Conservation (phyloP, 179 eudicot genomes). For the Heliamphora ciliata region DNA sequence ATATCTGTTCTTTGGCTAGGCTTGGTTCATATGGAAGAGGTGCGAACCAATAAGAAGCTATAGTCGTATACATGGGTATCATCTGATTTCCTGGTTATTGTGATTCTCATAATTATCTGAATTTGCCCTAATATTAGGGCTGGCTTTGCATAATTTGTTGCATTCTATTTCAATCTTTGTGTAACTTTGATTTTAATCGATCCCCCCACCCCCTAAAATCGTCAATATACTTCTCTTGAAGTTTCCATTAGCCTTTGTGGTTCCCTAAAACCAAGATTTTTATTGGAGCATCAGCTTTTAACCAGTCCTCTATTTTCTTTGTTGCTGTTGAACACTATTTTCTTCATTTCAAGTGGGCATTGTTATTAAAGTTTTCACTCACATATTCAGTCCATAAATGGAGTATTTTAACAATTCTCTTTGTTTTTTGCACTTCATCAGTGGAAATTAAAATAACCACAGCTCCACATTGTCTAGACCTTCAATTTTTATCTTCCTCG, state of each 20-base stretch:
- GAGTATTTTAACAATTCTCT: background rate
- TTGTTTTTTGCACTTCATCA: background rate
- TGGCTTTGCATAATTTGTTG: background rate
- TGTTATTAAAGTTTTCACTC: background rate
- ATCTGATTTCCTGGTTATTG: background rate
- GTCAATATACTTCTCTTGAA: background rate
- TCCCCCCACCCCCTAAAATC: no score
- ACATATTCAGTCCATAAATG: background rate
- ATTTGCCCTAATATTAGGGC: background rate
- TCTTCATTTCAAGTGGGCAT: background rate
- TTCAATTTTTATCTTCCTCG: background rate
- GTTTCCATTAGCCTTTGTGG: background rate
- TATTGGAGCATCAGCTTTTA: background rate
- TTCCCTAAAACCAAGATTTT: background rate
- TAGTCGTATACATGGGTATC: background rate
- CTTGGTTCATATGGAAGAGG: background rate
- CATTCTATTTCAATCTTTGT: background rate
- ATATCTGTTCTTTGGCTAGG: background rate
- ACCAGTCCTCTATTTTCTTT: background rate
- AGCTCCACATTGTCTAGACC: background rate
- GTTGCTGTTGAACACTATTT: background rate
- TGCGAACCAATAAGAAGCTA: background rate
- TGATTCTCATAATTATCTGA: conserved; percentile 6
- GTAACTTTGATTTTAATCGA: background rate
- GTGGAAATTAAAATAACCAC: background rate